Conservation (phyloP, 2,329 filamentous ascomycete species). For the Penicillium thymicola region DNA sequence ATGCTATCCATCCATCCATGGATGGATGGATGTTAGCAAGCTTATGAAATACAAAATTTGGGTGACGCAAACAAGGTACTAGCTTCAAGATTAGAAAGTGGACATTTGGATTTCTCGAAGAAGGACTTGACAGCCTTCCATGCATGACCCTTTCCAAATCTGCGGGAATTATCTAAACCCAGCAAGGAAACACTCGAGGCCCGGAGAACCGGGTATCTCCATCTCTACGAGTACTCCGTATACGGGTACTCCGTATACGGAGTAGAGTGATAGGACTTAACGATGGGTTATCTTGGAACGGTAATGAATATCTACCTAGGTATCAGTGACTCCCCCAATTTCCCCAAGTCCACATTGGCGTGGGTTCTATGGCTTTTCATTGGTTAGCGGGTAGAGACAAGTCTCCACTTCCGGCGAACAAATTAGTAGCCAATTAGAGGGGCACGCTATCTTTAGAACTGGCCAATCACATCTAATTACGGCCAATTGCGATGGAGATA, state of each 20-base stretch:
- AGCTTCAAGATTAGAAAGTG: slow-evolving; percentile 4
- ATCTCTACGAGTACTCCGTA: not conserved
- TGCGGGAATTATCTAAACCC: slow-evolving; percentile 4
- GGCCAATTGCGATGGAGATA: slow-evolving; percentile 18
- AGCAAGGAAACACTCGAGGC: slow-evolving; percentile 9
- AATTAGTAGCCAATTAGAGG: slow-evolving; percentile 11
- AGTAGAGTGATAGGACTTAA: not conserved
- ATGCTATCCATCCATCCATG: not conserved
- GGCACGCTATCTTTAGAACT: slow-evolving; percentile 29
- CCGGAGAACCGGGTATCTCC: not conserved
- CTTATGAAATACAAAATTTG: not conserved
- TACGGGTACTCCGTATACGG: not conserved
- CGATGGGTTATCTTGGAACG: not conserved
- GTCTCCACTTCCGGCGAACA: slow-evolving; percentile 9
- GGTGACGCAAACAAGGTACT: slow-evolving; percentile 5
- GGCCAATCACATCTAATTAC: not conserved
- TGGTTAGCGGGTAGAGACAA: slow-evolving; percentile 13
- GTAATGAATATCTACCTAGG: slow-evolving; percentile 1
- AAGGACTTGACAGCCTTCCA: slow-evolving; percentile 26
- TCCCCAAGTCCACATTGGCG: slow-evolving; percentile 11
- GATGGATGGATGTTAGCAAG: not conserved
- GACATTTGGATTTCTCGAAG: slow-evolving; percentile 17
- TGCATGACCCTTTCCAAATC: slow-evolving; percentile 17
- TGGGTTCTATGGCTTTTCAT: slow-evolving; percentile 5
- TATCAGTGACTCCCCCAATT: slow-evolving; percentile 11